Evolutionary conservation across 163 green algal genomes (phyloP), one percentile per base, ranked within the genome.

Genomic region (Volvox carteri): DNA sequence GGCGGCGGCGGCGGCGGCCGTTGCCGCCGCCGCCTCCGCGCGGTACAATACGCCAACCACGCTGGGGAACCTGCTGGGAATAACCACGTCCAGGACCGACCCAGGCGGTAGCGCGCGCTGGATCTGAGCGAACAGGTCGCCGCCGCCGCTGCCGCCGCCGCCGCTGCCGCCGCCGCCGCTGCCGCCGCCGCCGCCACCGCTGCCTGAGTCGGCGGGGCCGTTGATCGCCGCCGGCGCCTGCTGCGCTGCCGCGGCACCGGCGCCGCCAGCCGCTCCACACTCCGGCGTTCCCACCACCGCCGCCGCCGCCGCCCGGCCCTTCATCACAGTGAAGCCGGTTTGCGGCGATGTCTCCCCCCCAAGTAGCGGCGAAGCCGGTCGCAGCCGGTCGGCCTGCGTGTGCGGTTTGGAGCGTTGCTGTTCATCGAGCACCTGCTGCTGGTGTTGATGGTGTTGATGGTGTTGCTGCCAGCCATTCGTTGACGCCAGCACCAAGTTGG

Each of bases 41-140:
- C 33, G 1, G 65, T 79, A 87, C 44, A 87, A 21, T 30, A 87
- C 80, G 33, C 80, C 80, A 4, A 87, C 21, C 0, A 87, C 65
- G 46, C 58, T 62, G 1, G 65, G 2, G 11, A 70, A 37, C 28
- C 28, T 33, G 79, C 60, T 54, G 4, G 67, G 80, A 0, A 87
- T 42, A 2, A 87, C 33, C 5, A 46, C 46, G 18, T 87, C 80
- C 44, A 87, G 23, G 25, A 56, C 16, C 6, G 65, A 18, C 0
- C 80, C 80, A 1, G 44, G 9, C n/a, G 80, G 80, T 21, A 87
- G 33, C 6, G 62, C 65, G n/a, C 37, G 35, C 0, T 50, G 18
- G 3, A 87, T 70, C 41, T 58, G 33, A 0, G 80, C 33, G 28
- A 87, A 56, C 14, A 70, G 6, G 42, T 87, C 44, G 28, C 58